A percentile compares a stretch with the other conserved stretches of the same genome.
Evolutionary conservation across 169 alveolate species (phyloP).

Genomic region (Eimeria sp.): DNA sequence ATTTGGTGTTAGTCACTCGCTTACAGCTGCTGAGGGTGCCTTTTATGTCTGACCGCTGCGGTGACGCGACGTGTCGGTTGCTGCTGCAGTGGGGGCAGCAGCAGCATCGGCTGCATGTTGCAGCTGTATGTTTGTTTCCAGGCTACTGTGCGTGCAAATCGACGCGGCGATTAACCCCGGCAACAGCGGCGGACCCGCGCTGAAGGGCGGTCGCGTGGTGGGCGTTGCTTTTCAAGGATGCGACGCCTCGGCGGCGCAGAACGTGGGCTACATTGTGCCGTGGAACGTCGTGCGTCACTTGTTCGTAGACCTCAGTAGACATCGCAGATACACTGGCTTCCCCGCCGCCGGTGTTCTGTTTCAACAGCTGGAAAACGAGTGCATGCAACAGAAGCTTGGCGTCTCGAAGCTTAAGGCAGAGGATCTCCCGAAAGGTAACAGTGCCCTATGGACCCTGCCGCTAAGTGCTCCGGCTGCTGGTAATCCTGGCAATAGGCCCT

Average conservation of each 20-base stretch:
- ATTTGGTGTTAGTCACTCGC: neutral
- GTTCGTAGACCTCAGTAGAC: constrained; percentile 85
- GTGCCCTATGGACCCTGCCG: neutral
- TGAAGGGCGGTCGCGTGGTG: constrained; percentile 91
- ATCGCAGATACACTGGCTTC: constrained; percentile 88
- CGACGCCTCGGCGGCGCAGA: constrained; percentile 89
- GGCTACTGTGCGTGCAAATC: constrained; percentile 92
- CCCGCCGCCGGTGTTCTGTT: constrained; percentile 90
- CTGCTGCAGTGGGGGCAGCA: constrained; percentile 6
- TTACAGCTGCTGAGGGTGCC: neutral
- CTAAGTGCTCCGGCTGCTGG: neutral
- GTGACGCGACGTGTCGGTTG: neutral
- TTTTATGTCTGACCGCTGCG: neutral
- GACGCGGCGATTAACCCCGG: constrained; percentile 96
- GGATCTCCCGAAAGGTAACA: constrained; percentile 47
- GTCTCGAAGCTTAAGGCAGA: constrained; percentile 71
- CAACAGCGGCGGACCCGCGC: constrained; percentile 94
- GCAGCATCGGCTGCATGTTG: neutral
- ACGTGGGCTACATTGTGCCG: constrained; percentile 91
- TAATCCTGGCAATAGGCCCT: neutral
- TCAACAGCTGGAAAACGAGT: constrained; percentile 88
- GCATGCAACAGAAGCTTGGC: constrained; percentile 87
- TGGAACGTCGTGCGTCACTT: constrained; percentile 88
- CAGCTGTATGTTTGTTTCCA: constrained; percentile 24
- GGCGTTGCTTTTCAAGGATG: constrained; percentile 93